Base-by-base conservation (phyloP, 768 basidiomycete species). In the Gymnopilus dilepis region DNA sequence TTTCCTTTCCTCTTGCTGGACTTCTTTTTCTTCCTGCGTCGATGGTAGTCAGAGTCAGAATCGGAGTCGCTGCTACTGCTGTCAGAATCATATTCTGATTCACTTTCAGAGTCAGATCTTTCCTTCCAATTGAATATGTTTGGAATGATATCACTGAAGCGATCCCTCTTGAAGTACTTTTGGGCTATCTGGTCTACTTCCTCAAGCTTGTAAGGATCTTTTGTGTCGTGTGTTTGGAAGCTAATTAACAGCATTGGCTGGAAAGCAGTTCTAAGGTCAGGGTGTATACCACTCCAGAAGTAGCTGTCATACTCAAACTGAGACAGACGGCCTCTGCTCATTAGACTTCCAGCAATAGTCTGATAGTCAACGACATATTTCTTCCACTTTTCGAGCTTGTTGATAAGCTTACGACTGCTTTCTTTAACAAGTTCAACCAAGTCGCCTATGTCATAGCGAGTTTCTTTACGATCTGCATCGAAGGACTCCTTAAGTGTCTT, bases 201-300 rank as follows among this genome's bases (percentile, higher is more conserved):
- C 0, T 15, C 2, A 24, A 64, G 51, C 7, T 34, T 15, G n/a
- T 59, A 64, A 12, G 65, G 59, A 13, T 58, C 11, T 1, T 47
- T 33, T 2, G 1, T 41, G 30, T 66, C 52, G 41, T 56, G 62
- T 12, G 3, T 5, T 6, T 47, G 55, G 7, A 26, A 0, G 11
- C n/a, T 41, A 0, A 59, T 48, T 19, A 61, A 17, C 0, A 66
- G 43, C 15, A 53, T 50, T 6, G 56, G 15, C 15, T 51, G 48
- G 6, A 66, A 33, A 1, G 54, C 8, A 6, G 26, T 11, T 56
- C 13, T n/a, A 6, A 64, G 4, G 2, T 37, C 21, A 0, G 7
- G 4, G 17, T 60, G 60, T 0, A 67, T 48, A 40, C 65, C 63
- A n/a, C 31, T 28, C 63, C 62, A 67, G 28, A 56, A 64, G 28